Percentiles rank a stretch among this genome's conserved stretches.
Conservation (phyloP, 371 early-diverging fungal species). For the Umbelopsis sp. region DNA sequence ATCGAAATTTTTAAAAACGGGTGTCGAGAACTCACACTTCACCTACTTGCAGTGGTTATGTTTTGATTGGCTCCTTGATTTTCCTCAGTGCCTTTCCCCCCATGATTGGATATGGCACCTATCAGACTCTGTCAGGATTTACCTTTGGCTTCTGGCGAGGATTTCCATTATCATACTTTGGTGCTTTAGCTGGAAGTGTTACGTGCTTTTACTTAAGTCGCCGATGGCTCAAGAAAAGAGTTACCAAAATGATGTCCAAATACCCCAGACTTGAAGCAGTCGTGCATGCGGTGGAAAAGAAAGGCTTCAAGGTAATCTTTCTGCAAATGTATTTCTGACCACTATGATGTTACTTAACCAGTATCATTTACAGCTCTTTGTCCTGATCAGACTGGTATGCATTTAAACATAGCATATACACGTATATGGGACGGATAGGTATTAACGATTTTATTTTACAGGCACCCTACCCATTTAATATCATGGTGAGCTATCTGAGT, state of each 20-base stretch:
- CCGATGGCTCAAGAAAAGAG: slow-evolving; percentile 52
- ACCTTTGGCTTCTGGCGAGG: slow-evolving; percentile 67
- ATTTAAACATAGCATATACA: neutral
- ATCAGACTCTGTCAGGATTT: slow-evolving; percentile 68
- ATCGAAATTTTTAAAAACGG: neutral
- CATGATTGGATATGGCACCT: slow-evolving; percentile 68
- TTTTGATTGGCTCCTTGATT: slow-evolving; percentile 40
- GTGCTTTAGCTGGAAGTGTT: slow-evolving; percentile 61
- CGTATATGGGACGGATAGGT: no score
- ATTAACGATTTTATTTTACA: slow-evolving; percentile 52
- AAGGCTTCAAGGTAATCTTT: slow-evolving; percentile 65
- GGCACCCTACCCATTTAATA: slow-evolving; percentile 79
- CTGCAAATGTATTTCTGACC: neutral
- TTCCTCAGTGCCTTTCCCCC: slow-evolving; percentile 71
- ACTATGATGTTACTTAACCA: neutral
- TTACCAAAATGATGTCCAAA: slow-evolving; percentile 51
- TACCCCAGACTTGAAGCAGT: slow-evolving; percentile 60
- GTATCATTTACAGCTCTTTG: slow-evolving; percentile 15
- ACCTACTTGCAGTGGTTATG: slow-evolving; percentile 38
- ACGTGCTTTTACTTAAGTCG: slow-evolving; percentile 66
- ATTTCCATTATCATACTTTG: slow-evolving; percentile 61
- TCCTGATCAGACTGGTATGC: slow-evolving; percentile 11
- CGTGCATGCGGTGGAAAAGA: slow-evolving; percentile 68
- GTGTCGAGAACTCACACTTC: neutral
- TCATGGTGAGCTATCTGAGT: slow-evolving; percentile 43